Evolutionary conservation across 225 moss, liverwort and hornwort genomes (phyloP).

Genomic region (Polytrichum commune): DNA sequence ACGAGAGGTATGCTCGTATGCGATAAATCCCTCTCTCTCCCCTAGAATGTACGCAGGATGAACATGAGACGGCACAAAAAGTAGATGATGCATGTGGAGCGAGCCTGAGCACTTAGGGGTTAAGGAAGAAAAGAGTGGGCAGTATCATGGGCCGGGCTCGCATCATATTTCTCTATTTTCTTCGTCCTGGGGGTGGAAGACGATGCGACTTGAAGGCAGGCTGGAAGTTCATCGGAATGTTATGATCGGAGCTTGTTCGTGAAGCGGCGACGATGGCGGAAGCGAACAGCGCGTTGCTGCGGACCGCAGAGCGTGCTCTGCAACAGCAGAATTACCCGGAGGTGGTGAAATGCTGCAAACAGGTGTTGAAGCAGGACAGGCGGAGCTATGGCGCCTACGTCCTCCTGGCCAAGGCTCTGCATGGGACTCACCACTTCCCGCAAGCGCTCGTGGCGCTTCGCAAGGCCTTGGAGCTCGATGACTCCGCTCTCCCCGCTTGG

Average conservation of each 20-base stretch:
- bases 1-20: too few relatives aligned
- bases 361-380: slow-evolving; percentile 81
- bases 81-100: too few relatives aligned
- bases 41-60: too few relatives aligned
- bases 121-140: too few relatives aligned
- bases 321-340: slow-evolving; percentile 58
- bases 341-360: slow-evolving; percentile 86
- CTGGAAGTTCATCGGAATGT: too few relatives aligned
- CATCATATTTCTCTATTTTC: too few relatives aligned
- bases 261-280: slow-evolving; percentile 28
- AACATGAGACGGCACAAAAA: too few relatives aligned
- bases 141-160: too few relatives aligned
- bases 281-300: slow-evolving; percentile 34
- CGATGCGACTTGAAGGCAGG: too few relatives aligned
- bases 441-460: slow-evolving; percentile 88
- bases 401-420: slow-evolving; percentile 79
- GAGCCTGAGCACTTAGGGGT: too few relatives aligned
- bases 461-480: slow-evolving; percentile 64
- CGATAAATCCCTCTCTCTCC: too few relatives aligned
- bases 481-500: slow-evolving; percentile 84
- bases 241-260: background rate
- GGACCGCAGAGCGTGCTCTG: slow-evolving; percentile 74
- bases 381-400: slow-evolving; percentile 84
- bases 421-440: slow-evolving; percentile 66
- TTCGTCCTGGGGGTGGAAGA: too few relatives aligned